Evolutionary conservation across 495 filamentous ascomycete genomes (phyloP).

Genomic region (Hypoxylon lenormandii): DNA sequence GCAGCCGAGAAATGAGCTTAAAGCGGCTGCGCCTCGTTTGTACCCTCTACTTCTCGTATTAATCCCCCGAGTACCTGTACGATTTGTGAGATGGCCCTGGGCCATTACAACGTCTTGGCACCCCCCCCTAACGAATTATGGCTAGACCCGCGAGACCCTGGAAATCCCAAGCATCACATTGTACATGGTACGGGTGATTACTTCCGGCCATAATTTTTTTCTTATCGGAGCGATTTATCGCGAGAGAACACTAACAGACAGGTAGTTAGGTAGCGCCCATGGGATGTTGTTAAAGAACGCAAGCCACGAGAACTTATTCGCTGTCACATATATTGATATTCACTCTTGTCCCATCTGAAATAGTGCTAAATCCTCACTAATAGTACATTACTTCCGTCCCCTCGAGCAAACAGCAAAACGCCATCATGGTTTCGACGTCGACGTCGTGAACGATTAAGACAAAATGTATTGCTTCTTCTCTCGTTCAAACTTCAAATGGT

Average conservation of each 20-base stretch:
- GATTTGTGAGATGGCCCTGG: conserved; percentile 19
- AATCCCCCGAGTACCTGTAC: conserved; percentile 29
- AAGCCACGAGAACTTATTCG: neutral
- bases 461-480: conserved; percentile 46
- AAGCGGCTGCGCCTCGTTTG: conserved; percentile 32
- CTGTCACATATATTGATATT: conserved; percentile 29
- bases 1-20: conserved; percentile 13
- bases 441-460: conserved; percentile 46
- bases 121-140: conserved; percentile 18
- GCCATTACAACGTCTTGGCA: conserved; percentile 35
- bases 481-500: conserved; percentile 42
- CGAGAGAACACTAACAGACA: neutral
- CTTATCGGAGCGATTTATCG: neutral
- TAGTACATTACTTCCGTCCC: conserved; percentile 47
- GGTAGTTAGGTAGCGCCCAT: neutral
- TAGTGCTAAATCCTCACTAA: conserved; percentile 43
- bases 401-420: conserved; percentile 29
- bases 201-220: conserved; percentile 1
- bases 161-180: neutral
- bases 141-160: conserved; percentile 19
- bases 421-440: conserved; percentile 31
- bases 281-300: neutral
- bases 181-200: conserved; percentile 10
- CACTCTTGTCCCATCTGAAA: conserved; percentile 35
- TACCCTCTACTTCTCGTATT: conserved; percentile 44